Conservation (phyloP, 352 stramenopile species). For the Phytophthora sp. region DNA sequence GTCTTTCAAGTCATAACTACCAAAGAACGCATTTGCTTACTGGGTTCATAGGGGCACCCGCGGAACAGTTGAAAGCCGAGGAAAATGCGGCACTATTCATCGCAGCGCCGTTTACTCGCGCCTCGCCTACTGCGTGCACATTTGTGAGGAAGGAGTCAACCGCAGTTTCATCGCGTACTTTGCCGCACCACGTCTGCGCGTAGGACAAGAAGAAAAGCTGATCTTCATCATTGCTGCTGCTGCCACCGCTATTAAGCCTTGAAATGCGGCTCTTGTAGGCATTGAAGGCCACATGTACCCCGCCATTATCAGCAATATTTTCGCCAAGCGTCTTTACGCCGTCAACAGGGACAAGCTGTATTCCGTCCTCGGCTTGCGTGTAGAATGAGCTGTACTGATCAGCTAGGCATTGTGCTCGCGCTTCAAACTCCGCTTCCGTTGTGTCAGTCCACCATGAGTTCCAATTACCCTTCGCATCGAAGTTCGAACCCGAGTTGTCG, state of each 20-base stretch:
- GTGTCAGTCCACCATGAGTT: conserved; percentile 90
- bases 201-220: conserved; percentile 75
- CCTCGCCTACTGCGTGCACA: conserved; percentile 48
- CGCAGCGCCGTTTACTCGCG: conserved; percentile 64
- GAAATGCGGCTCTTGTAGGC: conserved; percentile 45
- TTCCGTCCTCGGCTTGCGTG: conserved; percentile 36
- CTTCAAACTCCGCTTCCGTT: conserved; percentile 74
- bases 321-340: conserved; percentile 70
- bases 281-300: conserved; percentile 57
- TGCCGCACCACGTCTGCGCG: conserved; percentile 68
- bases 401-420: conserved; percentile 56
- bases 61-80: conserved; percentile 52
- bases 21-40: conserved; percentile 56
- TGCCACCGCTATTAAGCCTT: neutral
- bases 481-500: conserved; percentile 90
- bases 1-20: conserved; percentile 24
- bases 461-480: conserved; percentile 86
- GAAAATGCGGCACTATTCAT: conserved; percentile 73
- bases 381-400: conserved; percentile 59
- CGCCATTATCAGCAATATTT: conserved; percentile 83
- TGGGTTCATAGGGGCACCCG: conserved; percentile 51
- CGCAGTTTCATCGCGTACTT: conserved; percentile 43
- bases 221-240: conserved; percentile 36
- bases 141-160: conserved; percentile 50
- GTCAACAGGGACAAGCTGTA: conserved; percentile 52